A percentile compares a stretch with the other conserved stretches of the same genome.
Evolutionary conservation across 352 stramenopile species (phyloP).

Genomic region (Globisporangium lucens): DNA sequence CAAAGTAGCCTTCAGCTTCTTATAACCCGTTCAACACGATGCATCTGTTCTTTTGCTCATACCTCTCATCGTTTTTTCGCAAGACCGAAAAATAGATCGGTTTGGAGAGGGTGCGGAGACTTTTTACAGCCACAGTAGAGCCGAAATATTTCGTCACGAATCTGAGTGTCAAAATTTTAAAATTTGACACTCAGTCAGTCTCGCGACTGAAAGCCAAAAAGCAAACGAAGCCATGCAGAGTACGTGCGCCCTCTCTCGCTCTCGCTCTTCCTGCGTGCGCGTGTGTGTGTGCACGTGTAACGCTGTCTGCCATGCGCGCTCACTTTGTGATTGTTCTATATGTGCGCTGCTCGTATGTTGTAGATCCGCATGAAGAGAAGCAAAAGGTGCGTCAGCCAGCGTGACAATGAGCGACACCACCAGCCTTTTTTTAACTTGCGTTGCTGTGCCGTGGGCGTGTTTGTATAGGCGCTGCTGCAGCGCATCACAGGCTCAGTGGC

Average conservation of each 20-base stretch:
- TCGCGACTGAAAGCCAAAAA: background rate
- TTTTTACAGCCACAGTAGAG: too few relatives aligned
- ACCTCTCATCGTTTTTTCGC: too few relatives aligned
- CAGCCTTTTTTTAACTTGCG: background rate
- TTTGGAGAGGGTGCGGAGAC: too few relatives aligned
- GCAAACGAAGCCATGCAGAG: conserved; percentile 7
- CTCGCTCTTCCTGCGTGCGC: background rate
- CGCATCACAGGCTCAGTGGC: conserved; percentile 74
- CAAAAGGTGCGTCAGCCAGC: conserved; percentile 46
- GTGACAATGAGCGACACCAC: background rate
- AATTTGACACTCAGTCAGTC: too few relatives aligned
- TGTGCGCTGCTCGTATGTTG: background rate
- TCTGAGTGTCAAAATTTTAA: too few relatives aligned
- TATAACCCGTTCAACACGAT: too few relatives aligned
- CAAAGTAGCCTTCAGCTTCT: too few relatives aligned
- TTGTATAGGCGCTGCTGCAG: conserved; percentile 56
- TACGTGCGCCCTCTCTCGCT: background rate
- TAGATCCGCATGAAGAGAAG: conserved; percentile 86
- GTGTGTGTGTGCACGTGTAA: background rate
- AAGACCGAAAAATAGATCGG: too few relatives aligned
- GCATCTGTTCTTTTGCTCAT: too few relatives aligned
- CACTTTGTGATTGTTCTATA: background rate
- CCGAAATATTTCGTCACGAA: too few relatives aligned
- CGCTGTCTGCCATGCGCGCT: background rate
- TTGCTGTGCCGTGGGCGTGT: background rate